A percentile compares a stretch with the other conserved stretches of the same genome.
These are phyloP conservation scores for Colletotrichum limetticola DNA, from an alignment of 2,329 filamentous ascomycete species.

Conservation along the genomic window DNA sequence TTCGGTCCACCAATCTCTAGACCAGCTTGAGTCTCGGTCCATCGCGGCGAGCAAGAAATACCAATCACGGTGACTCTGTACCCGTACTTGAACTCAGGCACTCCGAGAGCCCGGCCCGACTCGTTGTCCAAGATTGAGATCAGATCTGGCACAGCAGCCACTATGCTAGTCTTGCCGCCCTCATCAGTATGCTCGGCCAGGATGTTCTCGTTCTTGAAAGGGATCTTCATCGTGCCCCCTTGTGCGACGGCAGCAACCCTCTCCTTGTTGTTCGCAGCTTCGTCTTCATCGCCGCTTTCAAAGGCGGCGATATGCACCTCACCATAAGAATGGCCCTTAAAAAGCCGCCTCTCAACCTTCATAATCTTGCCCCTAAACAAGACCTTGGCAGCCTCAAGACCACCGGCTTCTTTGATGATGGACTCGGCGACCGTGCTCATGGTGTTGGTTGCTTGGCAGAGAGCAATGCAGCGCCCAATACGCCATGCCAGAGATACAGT, in stretches of 20 bases:
- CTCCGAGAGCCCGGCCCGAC: constrained; percentile 66
- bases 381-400: constrained; percentile 61
- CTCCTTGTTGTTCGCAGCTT: constrained; percentile 7
- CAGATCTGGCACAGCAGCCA: constrained; percentile 67
- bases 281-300: constrained; percentile 38
- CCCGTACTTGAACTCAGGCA: constrained; percentile 66
- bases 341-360: constrained; percentile 58
- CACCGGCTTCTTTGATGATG: constrained; percentile 69
- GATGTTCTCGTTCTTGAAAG: constrained; percentile 58
- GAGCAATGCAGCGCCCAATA: constrained; percentile 19
- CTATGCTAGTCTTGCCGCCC: constrained; percentile 43
- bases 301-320: constrained; percentile 45
- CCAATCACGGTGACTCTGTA: constrained; percentile 63
- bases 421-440: constrained; percentile 65
- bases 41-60: constrained; percentile 64
- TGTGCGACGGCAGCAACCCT: constrained; percentile 18
- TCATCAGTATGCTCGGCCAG: constrained; percentile 55
- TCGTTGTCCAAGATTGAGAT: constrained; percentile 66
- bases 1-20: constrained; percentile 58
- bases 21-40: constrained; percentile 60
- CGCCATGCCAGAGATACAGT: constrained; percentile 33
- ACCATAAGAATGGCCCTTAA: constrained; percentile 61
- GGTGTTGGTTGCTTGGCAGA: constrained; percentile 48
- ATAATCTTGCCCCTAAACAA: constrained; percentile 73
- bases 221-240: constrained; percentile 39